These are phyloP conservation scores for Tinospora cordifolia DNA, from an alignment of 164 flowering plant genomes.

Conservation along the genomic window DNA sequence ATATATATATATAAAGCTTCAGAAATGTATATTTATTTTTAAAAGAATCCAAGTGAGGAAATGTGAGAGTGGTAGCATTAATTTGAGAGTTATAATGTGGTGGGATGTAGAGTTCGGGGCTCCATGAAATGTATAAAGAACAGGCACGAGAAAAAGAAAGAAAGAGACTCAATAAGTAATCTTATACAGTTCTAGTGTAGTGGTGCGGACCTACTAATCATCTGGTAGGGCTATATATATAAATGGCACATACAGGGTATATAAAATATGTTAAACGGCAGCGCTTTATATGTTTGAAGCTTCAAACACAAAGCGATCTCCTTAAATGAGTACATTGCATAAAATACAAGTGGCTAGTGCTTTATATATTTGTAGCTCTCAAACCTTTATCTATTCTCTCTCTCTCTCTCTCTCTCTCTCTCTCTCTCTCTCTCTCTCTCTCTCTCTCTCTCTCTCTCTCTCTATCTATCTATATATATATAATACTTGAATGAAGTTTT, in stretches of 20 bases:
- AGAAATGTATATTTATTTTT: background rate
- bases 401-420: too few species aligned
- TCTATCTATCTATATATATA: too few species aligned
- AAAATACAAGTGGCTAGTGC: background rate
- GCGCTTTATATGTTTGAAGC: background rate
- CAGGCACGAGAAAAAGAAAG: background rate
- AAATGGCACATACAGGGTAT: too few species aligned
- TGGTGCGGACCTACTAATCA: background rate
- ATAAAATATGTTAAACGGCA: too few species aligned
- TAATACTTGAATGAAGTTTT: too few species aligned
- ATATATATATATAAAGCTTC: background rate
- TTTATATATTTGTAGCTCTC: background rate
- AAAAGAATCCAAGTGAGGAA: background rate
- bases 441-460: too few species aligned
- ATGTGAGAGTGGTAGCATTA: background rate
- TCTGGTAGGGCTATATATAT: background rate
- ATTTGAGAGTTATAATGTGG: background rate
- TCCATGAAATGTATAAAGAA: conserved; percentile 1
- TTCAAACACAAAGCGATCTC: background rate
- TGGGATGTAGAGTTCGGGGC: background rate
- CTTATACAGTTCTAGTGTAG: background rate
- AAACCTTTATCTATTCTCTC: too few species aligned
- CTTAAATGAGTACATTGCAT: background rate
- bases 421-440: too few species aligned
- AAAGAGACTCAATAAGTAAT: background rate